Conservation (phyloP, 1,139 yeast species). For the Sugiyamaella castrensis region DNA sequence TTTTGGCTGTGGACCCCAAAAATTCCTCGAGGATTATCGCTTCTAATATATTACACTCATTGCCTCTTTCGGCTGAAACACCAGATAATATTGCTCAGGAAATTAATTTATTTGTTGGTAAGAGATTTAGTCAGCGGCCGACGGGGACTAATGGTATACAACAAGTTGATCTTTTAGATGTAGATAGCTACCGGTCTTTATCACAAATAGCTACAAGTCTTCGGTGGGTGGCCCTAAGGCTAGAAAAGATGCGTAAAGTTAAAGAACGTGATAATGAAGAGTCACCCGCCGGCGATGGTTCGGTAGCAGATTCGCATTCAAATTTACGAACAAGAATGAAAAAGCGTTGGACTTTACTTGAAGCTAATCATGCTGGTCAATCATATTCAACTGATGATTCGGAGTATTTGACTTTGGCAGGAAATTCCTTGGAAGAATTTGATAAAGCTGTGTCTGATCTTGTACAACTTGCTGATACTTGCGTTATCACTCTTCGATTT, state of each 20-base stretch:
- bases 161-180: slow-evolving; percentile 27
- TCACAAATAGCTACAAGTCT: slow-evolving; percentile 28
- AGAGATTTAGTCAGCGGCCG: slow-evolving; percentile 18
- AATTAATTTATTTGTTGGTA: slow-evolving; percentile 16
- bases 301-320: slow-evolving; percentile 6
- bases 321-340: slow-evolving; percentile 26
- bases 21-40: slow-evolving; percentile 10
- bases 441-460: slow-evolving; percentile 48
- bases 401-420: slow-evolving; percentile 29
- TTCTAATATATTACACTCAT: slow-evolving; percentile 4
- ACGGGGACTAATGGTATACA: slow-evolving; percentile 6
- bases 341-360: slow-evolving; percentile 35
- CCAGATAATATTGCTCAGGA: slow-evolving; percentile 22
- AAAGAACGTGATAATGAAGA: slow-evolving; percentile 15
- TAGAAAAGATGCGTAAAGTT: slow-evolving; percentile 26
- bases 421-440: slow-evolving; percentile 47
- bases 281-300: slow-evolving; percentile 5
- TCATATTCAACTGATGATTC: slow-evolving; percentile 15
- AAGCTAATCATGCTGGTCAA: slow-evolving; percentile 23
- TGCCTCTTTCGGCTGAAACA: slow-evolving; percentile 1
- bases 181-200: slow-evolving; percentile 24
- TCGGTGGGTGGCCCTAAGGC: slow-evolving; percentile 27
- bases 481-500: slow-evolving; percentile 59
- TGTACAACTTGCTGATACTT: slow-evolving; percentile 45
- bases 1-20: slow-evolving; percentile 16